Base-by-base conservation (phyloP, 345 rosid species). In the Lumnitzera littorea region DNA sequence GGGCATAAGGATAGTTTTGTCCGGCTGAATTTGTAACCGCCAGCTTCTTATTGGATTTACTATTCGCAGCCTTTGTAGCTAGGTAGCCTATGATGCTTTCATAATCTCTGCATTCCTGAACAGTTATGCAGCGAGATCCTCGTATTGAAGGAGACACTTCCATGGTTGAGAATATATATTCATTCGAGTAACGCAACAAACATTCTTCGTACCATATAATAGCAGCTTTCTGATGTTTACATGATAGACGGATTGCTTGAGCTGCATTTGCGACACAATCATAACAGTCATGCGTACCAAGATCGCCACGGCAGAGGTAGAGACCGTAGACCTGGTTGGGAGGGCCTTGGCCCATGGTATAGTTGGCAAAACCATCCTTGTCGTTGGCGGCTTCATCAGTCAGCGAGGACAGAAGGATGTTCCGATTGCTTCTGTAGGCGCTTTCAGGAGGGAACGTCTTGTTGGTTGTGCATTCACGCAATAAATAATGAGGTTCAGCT, bases 181-280 rank as follows among this genome's bases (percentile, higher is more conserved):
- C 2, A 24, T 64, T 63, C 11, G 67, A 46, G 57, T 70, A 74
- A 20, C 72, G 64, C 9, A 73, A 47, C 12, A 67, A 46, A 60
- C 80, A 76, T 27, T 5, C 10, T 9, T 72, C 77, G 59, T 65
- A 70, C 76, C 70, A 77, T 15, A 71, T 24, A 4, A 59, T 36
- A 3, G 69, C 72, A 0, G 13, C 36, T 48, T 17, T 65, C 20
- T 55, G 41, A 46, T 13, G 12, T n/a, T 70, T 61, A 24, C 61
- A 57, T 16, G 0, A 0, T 2, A 23, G 14, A 48, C 24, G 9
- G 29, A 70, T 60, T 23, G 60, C 56, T 1, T 9, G 17, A 12
- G 56, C 50, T 16, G 76, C 77, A 2, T 15, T 3, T 13, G 11
- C n/a, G 17, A 62, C 59, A 48, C 71, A 67, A 0, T 11, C 12